phyloP scores from a whole-genome alignment of 352 stramenopile genomes.

The Achlya hypogyna region DNA sequence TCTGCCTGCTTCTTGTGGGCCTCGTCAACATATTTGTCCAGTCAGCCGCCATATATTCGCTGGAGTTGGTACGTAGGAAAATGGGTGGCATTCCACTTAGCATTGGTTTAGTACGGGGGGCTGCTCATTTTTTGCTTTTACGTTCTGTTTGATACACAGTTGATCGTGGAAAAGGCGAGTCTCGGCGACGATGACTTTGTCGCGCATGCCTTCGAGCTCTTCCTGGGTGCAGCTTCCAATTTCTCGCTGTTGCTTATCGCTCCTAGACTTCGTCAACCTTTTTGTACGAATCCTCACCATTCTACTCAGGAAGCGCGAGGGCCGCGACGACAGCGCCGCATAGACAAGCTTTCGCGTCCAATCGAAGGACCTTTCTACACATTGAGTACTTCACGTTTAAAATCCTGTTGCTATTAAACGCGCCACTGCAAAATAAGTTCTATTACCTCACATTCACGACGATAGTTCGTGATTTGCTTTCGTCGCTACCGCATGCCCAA shows the following conservation, averaged over 20 bases:
- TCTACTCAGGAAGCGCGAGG: conserved; percentile 55
- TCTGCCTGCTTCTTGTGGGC: conserved; percentile 35
- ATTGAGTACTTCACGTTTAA: no score
- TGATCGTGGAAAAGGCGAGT: conserved; percentile 84
- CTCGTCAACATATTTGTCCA: conserved; percentile 58
- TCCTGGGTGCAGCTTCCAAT: conserved; percentile 33
- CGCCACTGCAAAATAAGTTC: no score
- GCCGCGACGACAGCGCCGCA: conserved; percentile 27
- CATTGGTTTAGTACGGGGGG: conserved; percentile 38
- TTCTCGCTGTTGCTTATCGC: not conserved
- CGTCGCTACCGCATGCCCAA: no score
- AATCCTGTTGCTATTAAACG: no score
- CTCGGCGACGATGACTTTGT: conserved; percentile 77
- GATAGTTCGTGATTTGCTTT: no score
- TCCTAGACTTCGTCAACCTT: conserved; percentile 62
- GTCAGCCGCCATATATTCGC: conserved; percentile 43
- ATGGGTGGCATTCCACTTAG: not conserved
- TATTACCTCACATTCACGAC: no score
- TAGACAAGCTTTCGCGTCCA: no score
- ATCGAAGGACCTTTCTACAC: no score
- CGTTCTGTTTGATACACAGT: conserved; percentile 86
- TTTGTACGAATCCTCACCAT: conserved; percentile 83
- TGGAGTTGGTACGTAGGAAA: conserved; percentile 26
- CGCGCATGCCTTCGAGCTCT: conserved; percentile 75
- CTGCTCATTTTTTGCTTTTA: conserved; percentile 84